Conservation (phyloP, 495 filamentous ascomycete genomes). For the Daldinia loculata region DNA sequence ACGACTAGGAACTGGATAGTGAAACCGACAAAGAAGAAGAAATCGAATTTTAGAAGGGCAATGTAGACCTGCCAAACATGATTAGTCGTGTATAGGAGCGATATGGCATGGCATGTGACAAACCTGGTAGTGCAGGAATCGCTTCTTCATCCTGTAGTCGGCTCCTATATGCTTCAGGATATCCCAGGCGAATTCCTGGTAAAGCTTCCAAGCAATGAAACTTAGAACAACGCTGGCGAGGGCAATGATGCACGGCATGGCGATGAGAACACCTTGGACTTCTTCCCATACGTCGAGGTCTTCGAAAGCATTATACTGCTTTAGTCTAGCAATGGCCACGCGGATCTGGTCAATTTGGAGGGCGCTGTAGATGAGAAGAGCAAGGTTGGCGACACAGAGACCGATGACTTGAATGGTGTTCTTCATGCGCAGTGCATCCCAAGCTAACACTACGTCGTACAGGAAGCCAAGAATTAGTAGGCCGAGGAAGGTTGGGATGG, state of each 20-base stretch:
- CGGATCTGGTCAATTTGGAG: constrained; percentile 91
- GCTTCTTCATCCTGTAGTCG: constrained; percentile 94
- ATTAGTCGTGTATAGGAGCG: constrained; percentile 44
- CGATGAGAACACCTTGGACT: constrained; percentile 78
- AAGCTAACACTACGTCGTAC: constrained; percentile 87
- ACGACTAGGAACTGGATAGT: constrained; percentile 97
- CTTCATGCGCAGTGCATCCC: constrained; percentile 91
- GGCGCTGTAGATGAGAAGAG: constrained; percentile 88
- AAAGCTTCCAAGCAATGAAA: constrained; percentile 89
- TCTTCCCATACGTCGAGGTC: constrained; percentile 67
- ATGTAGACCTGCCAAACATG: constrained; percentile 83
- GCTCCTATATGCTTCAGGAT: constrained; percentile 99
- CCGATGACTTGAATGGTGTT: constrained; percentile 99
- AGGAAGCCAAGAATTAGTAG: constrained; percentile 98
- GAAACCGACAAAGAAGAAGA: constrained; percentile 99
- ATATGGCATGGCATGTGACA: constrained; percentile 23
- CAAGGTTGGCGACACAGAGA: constrained; percentile 88
- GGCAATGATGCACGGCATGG: constrained; percentile 84
- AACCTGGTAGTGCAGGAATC: constrained; percentile 97
- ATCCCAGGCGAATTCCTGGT: constrained; percentile 98
- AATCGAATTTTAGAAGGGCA: constrained; percentile 96
- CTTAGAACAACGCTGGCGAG: constrained; percentile 75
- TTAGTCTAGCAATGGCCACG: constrained; percentile 67
- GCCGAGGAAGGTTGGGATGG: constrained; percentile 88
- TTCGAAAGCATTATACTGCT: constrained; percentile 35